A percentile compares a stretch with the other conserved stretches of the same genome.
phyloP scores from a whole-genome alignment of 306 rosid genomes.

The Hippophae tibetana region DNA sequence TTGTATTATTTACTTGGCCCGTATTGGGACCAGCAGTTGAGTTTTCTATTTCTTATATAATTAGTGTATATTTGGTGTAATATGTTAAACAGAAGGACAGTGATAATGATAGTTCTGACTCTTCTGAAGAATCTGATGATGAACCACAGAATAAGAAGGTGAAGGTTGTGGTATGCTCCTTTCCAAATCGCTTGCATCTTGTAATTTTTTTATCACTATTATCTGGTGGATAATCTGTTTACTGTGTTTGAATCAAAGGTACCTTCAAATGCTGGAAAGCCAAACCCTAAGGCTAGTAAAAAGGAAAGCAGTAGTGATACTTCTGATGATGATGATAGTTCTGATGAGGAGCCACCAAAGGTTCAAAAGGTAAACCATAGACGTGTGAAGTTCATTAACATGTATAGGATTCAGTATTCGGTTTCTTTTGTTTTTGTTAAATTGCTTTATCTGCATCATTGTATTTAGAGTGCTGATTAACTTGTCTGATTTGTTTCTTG shows the following conservation, averaged over 20 bases:
- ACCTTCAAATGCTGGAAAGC: slow-evolving; percentile 3
- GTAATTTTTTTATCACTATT: background rate
- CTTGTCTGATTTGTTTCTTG: background rate
- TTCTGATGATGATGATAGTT: slow-evolving; percentile 17
- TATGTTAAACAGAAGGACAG: slow-evolving; percentile 8
- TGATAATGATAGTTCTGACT: slow-evolving; percentile 25
- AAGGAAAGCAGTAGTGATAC: slow-evolving; percentile 18
- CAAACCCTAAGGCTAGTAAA: slow-evolving; percentile 12
- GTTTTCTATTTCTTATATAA: too few relatives aligned
- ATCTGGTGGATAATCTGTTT: background rate
- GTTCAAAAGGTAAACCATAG: slow-evolving; percentile 9
- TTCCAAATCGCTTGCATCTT: background rate
- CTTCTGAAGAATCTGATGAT: slow-evolving; percentile 39
- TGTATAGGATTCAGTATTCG: too few relatives aligned
- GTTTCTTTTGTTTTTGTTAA: too few relatives aligned
- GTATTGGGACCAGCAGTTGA: too few relatives aligned
- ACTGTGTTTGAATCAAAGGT: background rate
- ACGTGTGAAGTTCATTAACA: background rate
- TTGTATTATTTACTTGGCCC: too few relatives aligned
- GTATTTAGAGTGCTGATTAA: background rate
- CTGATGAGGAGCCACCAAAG: slow-evolving; percentile 14
- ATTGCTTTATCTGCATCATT: too few relatives aligned
- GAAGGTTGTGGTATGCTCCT: slow-evolving; percentile 20
- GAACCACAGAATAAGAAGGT: slow-evolving; percentile 38
- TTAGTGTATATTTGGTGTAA: background rate